Evolutionary conservation across 805 yeast genomes (phyloP), one percentile per base, ranked within the genome.

Genomic region (Candida easanensis): DNA sequence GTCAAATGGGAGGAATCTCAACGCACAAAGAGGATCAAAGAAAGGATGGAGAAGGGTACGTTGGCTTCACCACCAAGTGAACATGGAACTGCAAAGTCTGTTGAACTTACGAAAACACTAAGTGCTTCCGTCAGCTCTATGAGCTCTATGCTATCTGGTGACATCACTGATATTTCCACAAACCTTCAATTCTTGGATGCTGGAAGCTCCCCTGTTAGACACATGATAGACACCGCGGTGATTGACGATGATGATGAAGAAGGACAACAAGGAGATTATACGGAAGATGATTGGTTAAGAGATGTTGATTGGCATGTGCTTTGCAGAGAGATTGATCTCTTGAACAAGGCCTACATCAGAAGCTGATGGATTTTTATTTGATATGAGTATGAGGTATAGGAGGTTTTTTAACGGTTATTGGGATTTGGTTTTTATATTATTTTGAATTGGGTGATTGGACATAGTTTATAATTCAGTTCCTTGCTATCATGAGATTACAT

Each of bases 251-350:
- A 41, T 1, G 48, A 44, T 15, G 44, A 42, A 3, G 54, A 46
- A 13, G 51, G 50, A 19, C 49, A 34, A 11, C 40, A 31, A 17
- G 66, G 64, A 25, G 58, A 48, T 13, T 50, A 45, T 31, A 41
- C 42, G 34, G 54, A 33, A 30, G 50, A 46, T 14, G 46, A 44
- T 7, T 66, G 68, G 54, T 42, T 68, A 23, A 70, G 96, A 26
- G 88, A 81, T 43, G 82, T 87, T 41, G 97, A 89, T 55, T 91
- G 98, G 98, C 84, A 79, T 57, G 73, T 85, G 5, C 66, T 91
- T 56, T 88, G 97, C 58, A 75, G 91, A 27, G 95, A 88, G 56
- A 86, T 91, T 45, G 80, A 84, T 57, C 74, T 76, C 48, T 69
- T 91, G 67, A 91, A 90, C 62, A 73, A 76, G 55, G 60, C 59